phyloP scores from a whole-genome alignment of 2,329 filamentous ascomycete genomes.

The Chrysoporthe deuterocubensis region DNA sequence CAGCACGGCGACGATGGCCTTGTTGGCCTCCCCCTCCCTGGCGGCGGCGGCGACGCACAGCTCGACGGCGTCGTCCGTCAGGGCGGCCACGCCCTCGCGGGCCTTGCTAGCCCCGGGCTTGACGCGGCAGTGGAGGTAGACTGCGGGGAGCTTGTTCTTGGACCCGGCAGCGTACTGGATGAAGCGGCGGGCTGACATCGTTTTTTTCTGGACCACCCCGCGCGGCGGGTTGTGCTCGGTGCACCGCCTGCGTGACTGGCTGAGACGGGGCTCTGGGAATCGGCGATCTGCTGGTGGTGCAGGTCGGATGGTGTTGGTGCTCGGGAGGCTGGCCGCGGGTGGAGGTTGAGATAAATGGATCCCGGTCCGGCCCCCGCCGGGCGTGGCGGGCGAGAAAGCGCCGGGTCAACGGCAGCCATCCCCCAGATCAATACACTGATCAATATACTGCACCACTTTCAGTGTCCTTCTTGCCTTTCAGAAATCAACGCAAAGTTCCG shows the following conservation, averaged over 20 bases:
- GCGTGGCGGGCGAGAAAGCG: not conserved
- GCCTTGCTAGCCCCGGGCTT: constrained; percentile 67
- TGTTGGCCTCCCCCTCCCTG: constrained; percentile 70
- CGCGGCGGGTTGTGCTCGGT: not conserved
- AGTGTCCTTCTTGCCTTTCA: too few relatives aligned
- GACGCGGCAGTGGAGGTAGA: constrained; percentile 69
- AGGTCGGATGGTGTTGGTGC: not conserved
- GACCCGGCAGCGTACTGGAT: constrained; percentile 50
- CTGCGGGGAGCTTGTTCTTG: constrained; percentile 49
- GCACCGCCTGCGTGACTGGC: not conserved
- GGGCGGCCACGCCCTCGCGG: constrained; percentile 62
- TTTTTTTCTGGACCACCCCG: constrained; percentile 46
- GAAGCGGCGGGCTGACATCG: constrained; percentile 24
- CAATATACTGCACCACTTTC: too few relatives aligned
- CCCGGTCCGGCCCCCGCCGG: not conserved
- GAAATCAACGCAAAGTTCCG: not conserved
- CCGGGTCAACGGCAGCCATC: not conserved
- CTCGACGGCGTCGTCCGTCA: constrained; percentile 62
- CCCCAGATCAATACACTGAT: too few relatives aligned
- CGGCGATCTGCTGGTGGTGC: not conserved
- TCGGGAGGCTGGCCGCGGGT: not conserved
- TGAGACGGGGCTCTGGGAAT: not conserved
- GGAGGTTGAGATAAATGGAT: not conserved
- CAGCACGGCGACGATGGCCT: constrained; percentile 65
- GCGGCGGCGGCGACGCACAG: constrained; percentile 69